A percentile compares a stretch with the other conserved stretches of the same genome.
phyloP scores from a whole-genome alignment of 345 rosid genomes.

The Punica granatum region DNA sequence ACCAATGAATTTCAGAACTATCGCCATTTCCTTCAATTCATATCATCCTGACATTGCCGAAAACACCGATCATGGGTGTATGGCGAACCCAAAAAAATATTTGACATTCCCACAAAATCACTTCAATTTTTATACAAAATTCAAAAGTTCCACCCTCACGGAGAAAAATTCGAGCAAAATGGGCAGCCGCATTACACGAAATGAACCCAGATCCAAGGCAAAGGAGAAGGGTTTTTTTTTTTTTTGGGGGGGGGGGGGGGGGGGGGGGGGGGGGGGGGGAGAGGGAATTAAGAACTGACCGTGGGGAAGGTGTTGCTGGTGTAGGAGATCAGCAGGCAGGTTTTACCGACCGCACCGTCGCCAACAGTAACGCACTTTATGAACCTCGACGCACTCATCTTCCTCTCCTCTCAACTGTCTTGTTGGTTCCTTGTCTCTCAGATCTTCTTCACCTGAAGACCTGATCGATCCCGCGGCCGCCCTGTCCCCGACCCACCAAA shows the following conservation, averaged over 20 bases:
- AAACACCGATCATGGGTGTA: neutral
- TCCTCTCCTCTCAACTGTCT: neutral
- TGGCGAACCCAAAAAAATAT: neutral
- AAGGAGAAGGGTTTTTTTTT: too few species aligned
- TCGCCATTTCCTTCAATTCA: neutral
- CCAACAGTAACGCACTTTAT: conserved; percentile 98
- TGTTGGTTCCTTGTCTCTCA: conserved; percentile 2
- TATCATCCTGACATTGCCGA: neutral
- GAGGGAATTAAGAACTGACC: conserved; percentile 25
- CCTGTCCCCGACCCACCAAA: neutral
- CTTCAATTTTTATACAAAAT: neutral
- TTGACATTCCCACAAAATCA: neutral
- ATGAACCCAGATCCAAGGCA: neutral
- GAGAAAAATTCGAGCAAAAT: neutral
- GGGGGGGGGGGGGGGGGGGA: too few species aligned
- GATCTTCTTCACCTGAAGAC: conserved; percentile 9
- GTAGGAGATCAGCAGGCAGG: conserved; percentile 90
- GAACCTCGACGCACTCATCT: conserved; percentile 91
- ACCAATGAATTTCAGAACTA: neutral
- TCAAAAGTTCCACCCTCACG: neutral
- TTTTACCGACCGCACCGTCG: conserved; percentile 94
- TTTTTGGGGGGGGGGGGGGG: too few species aligned
- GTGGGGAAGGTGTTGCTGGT: conserved; percentile 98
- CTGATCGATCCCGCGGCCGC: conserved; percentile 9
- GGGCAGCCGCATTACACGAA: neutral